Evolutionary conservation across 208 protist species (phyloP).

Genomic region (Trypanosoma lewisi): DNA sequence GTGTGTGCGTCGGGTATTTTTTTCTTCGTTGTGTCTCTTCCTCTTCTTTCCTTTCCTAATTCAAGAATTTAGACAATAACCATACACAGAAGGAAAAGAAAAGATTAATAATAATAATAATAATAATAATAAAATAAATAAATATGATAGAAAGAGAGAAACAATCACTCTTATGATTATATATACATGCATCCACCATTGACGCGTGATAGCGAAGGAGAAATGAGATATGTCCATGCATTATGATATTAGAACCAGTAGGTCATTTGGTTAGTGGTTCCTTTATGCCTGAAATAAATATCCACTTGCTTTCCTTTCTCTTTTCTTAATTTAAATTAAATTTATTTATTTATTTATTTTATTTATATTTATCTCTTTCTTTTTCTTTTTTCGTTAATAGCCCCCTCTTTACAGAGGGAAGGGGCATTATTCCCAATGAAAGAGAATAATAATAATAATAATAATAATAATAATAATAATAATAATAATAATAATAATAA

Average conservation of each 20-base stretch:
- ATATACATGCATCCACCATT: conserved; percentile 18
- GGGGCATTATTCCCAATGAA: too few relatives aligned
- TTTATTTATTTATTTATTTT: too few relatives aligned
- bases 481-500: background rate
- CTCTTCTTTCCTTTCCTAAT: background rate
- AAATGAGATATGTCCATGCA: too few relatives aligned
- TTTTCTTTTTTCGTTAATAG: too few relatives aligned
- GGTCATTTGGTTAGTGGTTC: too few relatives aligned
- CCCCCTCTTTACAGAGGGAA: background rate
- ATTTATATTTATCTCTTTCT: too few relatives aligned
- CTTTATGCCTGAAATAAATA: too few relatives aligned
- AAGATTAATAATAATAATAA: background rate
- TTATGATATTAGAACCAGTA: too few relatives aligned
- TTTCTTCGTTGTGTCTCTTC: background rate
- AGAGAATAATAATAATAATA: background rate
- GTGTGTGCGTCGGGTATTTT: background rate
- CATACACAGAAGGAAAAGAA: conserved; percentile 1
- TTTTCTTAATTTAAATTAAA: too few relatives aligned
- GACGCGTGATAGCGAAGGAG: background rate
- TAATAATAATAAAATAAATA: background rate
- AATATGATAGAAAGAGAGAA: conserved; percentile 3
- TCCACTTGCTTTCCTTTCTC: too few relatives aligned
- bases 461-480: background rate
- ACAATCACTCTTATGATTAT: conserved; percentile 1
- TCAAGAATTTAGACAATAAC: background rate